Evolutionary conservation across 177 flowering plant genomes (phyloP), one percentile per base, ranked within the genome.

Genomic region (Vitis hybrid): DNA sequence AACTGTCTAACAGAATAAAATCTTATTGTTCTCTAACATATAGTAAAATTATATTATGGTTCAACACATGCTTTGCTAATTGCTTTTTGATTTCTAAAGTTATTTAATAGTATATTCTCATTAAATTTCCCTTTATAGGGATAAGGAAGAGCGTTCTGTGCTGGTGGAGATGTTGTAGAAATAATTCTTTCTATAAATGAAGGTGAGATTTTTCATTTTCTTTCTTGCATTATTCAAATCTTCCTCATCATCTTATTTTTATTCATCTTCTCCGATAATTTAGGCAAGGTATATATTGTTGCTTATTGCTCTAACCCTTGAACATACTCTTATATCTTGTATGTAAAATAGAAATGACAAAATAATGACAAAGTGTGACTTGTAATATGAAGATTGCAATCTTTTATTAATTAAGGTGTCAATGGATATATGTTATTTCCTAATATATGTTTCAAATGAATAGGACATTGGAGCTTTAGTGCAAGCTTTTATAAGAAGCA

Each of bases 401-500:
- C 3, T 30, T 50, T 18, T 24, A 24, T 55, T 2, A 27, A 19
- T 51, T 52, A 21, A 24, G 30, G 30, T 27, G 30, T 27, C 30
- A 27, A 27, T 27, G 30, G 30, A 27, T 27, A 27, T 27, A 27
- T 27, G 30, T 27, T 27, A 27, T 27, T 27, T 27, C 30, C 30
- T 10, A 30, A 7, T 50, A 50, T 46, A 9, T 70, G 0, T 21
- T 8, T 49, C 24, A 1, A 64, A 11, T 7, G 15, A 27, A 13
- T 56, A 77, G 80, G 80, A 13, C 73, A 73, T 56, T 77, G 80
- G 80, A 69, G 57, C 30, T 73, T 59, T 50, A 18, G 46, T 18
- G 66, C 71, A 6, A 17, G 30, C 11, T 66, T 30, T 62, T 77
- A 74, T 65, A 40, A n/a, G 15, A 70, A 57, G 14, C 77, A 70